phyloP scores from a whole-genome alignment of 352 stramenopile genomes.

The Blastocystis hominis region DNA sequence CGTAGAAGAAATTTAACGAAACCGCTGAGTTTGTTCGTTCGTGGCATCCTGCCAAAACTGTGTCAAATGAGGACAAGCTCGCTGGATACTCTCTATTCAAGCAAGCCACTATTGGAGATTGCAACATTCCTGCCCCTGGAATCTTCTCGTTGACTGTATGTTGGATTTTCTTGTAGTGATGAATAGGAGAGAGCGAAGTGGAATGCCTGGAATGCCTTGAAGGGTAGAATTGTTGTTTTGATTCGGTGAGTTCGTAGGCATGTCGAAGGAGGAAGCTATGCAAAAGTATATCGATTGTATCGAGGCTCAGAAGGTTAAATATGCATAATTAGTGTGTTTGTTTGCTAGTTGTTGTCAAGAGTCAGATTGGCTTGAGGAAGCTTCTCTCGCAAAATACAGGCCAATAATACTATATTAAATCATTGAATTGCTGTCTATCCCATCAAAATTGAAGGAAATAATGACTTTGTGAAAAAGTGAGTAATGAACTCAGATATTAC shows the following conservation, averaged over 20 bases:
- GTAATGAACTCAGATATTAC: too few species aligned
- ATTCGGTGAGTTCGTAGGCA: slow-evolving; percentile 4
- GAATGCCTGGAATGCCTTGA: slow-evolving; percentile 74
- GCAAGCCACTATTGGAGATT: slow-evolving; percentile 76
- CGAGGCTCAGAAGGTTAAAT: slow-evolving; percentile 60
- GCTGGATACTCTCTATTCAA: slow-evolving; percentile 78
- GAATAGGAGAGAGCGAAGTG: slow-evolving; percentile 76
- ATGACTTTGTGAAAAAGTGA: too few species aligned
- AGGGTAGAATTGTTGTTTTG: slow-evolving; percentile 60
- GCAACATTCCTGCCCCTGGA: slow-evolving; percentile 70
- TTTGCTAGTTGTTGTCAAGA: background rate
- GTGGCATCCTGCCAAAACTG: slow-evolving; percentile 6
- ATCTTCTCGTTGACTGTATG: slow-evolving; percentile 63
- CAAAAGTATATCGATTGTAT: slow-evolving; percentile 74
- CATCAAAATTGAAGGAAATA: too few species aligned
- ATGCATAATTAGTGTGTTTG: background rate
- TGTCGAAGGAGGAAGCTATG: slow-evolving; percentile 75
- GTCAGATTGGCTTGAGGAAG: too few species aligned
- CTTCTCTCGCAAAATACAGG: too few species aligned
- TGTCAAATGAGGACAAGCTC: slow-evolving; percentile 76
- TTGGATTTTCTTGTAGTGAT: background rate
- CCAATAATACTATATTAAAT: too few species aligned
- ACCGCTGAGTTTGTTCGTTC: too few species aligned
- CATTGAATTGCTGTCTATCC: too few species aligned
- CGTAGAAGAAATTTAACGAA: too few species aligned